Conservation (phyloP, 441 rosid species). For the Mallotus repandus region DNA sequence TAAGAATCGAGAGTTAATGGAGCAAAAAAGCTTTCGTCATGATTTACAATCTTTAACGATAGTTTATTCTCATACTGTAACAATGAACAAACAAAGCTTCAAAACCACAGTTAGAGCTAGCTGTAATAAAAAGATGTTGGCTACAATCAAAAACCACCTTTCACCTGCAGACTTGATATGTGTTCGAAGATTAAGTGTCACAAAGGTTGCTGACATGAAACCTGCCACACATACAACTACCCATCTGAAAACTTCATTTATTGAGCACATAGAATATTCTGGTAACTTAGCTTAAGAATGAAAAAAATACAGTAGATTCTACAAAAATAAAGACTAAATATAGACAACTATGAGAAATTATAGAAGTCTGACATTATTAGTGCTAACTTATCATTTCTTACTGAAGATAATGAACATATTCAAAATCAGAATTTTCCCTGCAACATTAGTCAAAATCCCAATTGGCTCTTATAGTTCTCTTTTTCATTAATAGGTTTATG, state of each 20-base stretch:
- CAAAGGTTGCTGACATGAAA: conserved; percentile 93
- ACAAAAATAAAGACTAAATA: not conserved
- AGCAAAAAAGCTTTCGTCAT: not conserved
- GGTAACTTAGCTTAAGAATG: not conserved
- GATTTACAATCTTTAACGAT: conserved; percentile 25
- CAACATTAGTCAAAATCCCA: too few relatives aligned
- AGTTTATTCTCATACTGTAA: conserved; percentile 53
- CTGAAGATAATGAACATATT: not conserved
- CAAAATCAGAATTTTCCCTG: conserved; percentile 1
- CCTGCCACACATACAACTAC: conserved; percentile 88
- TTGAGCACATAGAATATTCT: not conserved
- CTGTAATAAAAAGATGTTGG: conserved; percentile 88
- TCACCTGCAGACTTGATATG: conserved; percentile 91
- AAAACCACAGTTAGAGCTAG: conserved; percentile 81
- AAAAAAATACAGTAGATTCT: not conserved
- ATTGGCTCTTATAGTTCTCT: too few relatives aligned
- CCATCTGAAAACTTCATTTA: conserved; percentile 99
- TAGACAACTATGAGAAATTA: not conserved
- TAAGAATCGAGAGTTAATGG: not conserved
- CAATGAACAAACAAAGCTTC: conserved; percentile 88
- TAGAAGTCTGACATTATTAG: not conserved
- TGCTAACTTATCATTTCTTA: not conserved
- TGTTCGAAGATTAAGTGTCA: conserved; percentile 86
- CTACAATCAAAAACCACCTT: conserved; percentile 87
- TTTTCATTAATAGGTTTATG: not conserved